Base-by-base conservation (phyloP, 106 monocot species). In the Hemerocallis citrina region DNA sequence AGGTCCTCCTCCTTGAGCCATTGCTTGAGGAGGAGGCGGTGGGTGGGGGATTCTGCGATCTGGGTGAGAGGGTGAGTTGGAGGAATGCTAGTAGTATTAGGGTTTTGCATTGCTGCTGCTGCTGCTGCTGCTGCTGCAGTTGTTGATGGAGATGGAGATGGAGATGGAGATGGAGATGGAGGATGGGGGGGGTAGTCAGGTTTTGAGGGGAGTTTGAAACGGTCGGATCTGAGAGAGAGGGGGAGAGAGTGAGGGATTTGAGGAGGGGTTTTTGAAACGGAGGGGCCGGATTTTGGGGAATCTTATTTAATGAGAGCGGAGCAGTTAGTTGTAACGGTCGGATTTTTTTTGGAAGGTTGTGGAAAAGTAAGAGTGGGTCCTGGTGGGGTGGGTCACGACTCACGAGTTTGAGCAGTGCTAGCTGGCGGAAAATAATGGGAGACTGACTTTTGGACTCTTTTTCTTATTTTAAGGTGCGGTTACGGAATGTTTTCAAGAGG, bases 21-120 rank as follows among this genome's bases (percentile, higher is more conserved):
- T 60, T 93, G 93, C 69, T 93, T 93, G 4, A 93, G 79, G 59
- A 93, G 88, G 59, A 93, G 93, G 63, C 81, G 83, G 85, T 93
- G 82, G 39, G 88, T 89, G 0, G 82, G 57, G 75, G 77, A 85
- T 56, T 77, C 75, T 3, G 94, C 94, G 61, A 94, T 94, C 62
- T 94, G 89, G 61, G 78, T 82, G 12, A 94, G 80, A 2, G 93
- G 93, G 70, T 94, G 93, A 15, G 14, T 29, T 23, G n/a, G n/a
- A n/a, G n/a, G n/a, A n/a, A n/a, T n/a, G n/a, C n/a, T n/a, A n/a
- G n/a, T n/a, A n/a, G n/a, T n/a, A n/a, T n/a, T n/a, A n/a, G n/a
- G n/a, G n/a, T n/a, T n/a, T n/a, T n/a, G n/a, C n/a, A n/a, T n/a
- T n/a, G n/a, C n/a, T n/a, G n/a, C n/a, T n/a, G n/a, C n/a, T n/a